phyloP scores from a whole-genome alignment of 2,329 filamentous ascomycete species.

The Arachnomyces sp. region DNA sequence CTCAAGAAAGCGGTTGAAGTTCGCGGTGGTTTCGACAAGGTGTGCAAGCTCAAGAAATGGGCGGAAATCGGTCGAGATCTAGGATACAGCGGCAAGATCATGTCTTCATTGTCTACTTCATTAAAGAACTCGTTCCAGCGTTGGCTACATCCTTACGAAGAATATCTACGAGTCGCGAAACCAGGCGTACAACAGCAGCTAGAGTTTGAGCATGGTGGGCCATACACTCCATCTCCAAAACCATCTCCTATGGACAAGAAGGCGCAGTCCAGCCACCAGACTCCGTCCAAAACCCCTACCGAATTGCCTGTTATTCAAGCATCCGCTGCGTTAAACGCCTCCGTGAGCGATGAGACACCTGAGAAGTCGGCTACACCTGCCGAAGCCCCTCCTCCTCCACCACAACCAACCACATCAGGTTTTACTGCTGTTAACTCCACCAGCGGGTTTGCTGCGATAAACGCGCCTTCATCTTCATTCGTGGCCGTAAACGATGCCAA shows the following conservation, averaged over 20 bases:
- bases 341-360: slow-evolving; percentile 33
- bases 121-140: slow-evolving; percentile 97
- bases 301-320: slow-evolving; percentile 60
- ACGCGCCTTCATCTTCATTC: slow-evolving; percentile 38
- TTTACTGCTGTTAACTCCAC: slow-evolving; percentile 65
- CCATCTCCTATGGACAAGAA: slow-evolving; percentile 61
- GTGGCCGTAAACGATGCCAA: slow-evolving; percentile 31
- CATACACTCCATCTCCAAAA: slow-evolving; percentile 69
- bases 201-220: slow-evolving; percentile 85
- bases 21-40: slow-evolving; percentile 87
- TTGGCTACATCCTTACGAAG: slow-evolving; percentile 94
- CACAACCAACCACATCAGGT: slow-evolving; percentile 37
- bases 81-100: slow-evolving; percentile 98
- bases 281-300: slow-evolving; percentile 43
- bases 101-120: slow-evolving; percentile 96
- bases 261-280: slow-evolving; percentile 30
- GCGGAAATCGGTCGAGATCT: slow-evolving; percentile 94
- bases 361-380: slow-evolving; percentile 28
- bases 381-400: slow-evolving; percentile 32
- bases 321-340: slow-evolving; percentile 49
- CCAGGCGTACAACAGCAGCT: slow-evolving; percentile 94
- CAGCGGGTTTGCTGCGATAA: slow-evolving; percentile 52
- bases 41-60: slow-evolving; percentile 98
- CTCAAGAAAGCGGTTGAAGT: slow-evolving; percentile 95
- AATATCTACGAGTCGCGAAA: slow-evolving; percentile 83